Percentiles rank a stretch among this genome's conserved stretches.
Evolutionary conservation across 2,329 filamentous ascomycete genomes (phyloP).

Genomic region (Arthroderma sp.): DNA sequence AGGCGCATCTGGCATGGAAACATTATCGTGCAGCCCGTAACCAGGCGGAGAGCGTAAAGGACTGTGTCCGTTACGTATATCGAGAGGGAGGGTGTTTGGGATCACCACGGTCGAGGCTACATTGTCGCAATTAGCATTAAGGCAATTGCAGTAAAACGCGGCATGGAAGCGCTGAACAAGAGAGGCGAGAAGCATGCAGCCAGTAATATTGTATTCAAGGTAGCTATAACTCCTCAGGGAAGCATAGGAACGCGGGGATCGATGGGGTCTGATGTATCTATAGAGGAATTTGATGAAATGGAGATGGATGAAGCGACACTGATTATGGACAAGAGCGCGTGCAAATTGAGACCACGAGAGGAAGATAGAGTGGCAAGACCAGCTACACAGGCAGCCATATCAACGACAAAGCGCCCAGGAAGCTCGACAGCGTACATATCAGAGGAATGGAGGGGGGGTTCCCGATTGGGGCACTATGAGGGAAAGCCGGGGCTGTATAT

Average conservation of each 20-base stretch:
- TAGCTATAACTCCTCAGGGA: conserved; percentile 18
- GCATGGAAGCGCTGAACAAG: conserved; percentile 16
- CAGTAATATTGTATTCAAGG: conserved; percentile 14
- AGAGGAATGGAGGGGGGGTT: neutral
- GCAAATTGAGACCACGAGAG: neutral
- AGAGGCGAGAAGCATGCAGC: conserved; percentile 27
- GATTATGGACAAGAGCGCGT: neutral
- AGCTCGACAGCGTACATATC: neutral
- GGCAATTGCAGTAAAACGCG: conserved; percentile 7
- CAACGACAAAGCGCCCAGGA: neutral
- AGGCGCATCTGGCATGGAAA: conserved; percentile 3
- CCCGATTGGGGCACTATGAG: neutral
- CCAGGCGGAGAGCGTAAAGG: conserved; percentile 4
- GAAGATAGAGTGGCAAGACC: neutral
- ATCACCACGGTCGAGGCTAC: conserved; percentile 37
- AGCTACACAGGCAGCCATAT: neutral
- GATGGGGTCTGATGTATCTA: conserved; percentile 32
- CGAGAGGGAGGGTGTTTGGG: conserved; percentile 29
- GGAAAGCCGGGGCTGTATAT: neutral
- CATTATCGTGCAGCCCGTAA: conserved; percentile 6
- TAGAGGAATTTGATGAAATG: conserved; percentile 23
- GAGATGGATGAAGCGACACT: conserved; percentile 6
- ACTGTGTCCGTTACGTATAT: conserved; percentile 24
- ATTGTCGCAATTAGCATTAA: conserved; percentile 31
- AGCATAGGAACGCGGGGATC: conserved; percentile 18